Conservation (phyloP, 257 asterid species). For the Nicotiana otophora region DNA sequence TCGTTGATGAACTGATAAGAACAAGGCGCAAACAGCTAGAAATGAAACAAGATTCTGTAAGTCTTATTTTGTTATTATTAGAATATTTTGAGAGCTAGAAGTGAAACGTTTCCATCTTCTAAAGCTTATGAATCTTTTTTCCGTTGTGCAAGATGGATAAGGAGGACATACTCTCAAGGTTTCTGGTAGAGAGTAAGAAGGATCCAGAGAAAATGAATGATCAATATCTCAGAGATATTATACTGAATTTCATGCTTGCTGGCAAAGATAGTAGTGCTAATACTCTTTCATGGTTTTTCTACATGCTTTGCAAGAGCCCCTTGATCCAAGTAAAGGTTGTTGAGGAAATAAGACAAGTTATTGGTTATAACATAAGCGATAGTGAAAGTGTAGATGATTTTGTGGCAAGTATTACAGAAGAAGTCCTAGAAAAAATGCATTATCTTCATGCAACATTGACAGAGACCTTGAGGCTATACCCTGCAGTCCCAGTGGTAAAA, state of each 20-base stretch:
- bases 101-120: background rate
- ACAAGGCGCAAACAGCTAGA: constrained; percentile 42
- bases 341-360: constrained; percentile 28
- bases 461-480: constrained; percentile 70
- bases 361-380: constrained; percentile 11
- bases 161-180: constrained; percentile 71
- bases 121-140: background rate
- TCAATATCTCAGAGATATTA: constrained; percentile 56
- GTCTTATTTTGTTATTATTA: background rate
- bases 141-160: constrained; percentile 43
- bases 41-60: constrained; percentile 32
- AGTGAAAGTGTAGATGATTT: constrained; percentile 24
- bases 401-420: constrained; percentile 41
- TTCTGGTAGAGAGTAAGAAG: constrained; percentile 55
- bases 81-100: background rate
- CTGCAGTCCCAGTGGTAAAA: constrained; percentile 68
- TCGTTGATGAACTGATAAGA: constrained; percentile 48
- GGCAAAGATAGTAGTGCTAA: constrained; percentile 73
- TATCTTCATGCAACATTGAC: constrained; percentile 66
- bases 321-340: constrained; percentile 46
- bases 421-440: constrained; percentile 60
- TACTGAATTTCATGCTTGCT: constrained; percentile 62
- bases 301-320: constrained; percentile 54
- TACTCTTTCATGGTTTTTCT: constrained; percentile 76
- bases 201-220: constrained; percentile 52